Evolutionary conservation across 345 rosid species (phyloP).

Genomic region (Eucalyptus pauciflora): DNA sequence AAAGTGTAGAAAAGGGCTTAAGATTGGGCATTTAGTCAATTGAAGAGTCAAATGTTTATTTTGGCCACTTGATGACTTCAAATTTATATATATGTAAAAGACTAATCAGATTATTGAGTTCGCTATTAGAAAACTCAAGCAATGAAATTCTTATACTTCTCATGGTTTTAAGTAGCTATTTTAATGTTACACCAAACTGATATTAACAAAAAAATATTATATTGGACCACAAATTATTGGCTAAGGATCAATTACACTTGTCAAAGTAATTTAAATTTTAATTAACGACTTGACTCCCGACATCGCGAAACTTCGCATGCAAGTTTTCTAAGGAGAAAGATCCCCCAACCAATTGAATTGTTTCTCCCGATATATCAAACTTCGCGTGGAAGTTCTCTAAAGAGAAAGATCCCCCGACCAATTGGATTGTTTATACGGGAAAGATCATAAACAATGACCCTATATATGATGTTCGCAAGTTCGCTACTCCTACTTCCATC

Average conservation of each 20-base stretch:
- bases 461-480: neutral
- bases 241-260: neutral
- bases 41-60: neutral
- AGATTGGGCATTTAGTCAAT: neutral
- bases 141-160: neutral
- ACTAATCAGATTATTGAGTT: neutral
- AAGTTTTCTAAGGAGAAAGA: too few species aligned
- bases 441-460: neutral
- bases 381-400: neutral
- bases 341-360: too few species aligned
- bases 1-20: neutral
- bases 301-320: neutral
- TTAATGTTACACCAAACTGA: too few species aligned
- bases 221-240: neutral
- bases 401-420: neutral
- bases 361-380: too few species aligned
- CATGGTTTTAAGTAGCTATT: neutral
- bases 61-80: neutral
- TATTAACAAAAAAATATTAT: too few species aligned
- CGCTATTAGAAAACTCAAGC: fast-evolving
- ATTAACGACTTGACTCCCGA: fast-evolving
- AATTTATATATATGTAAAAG: too few species aligned
- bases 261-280: too few species aligned
- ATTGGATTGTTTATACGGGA: fast-evolving
- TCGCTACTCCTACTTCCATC: neutral